Evolutionary conservation across 345 rosid species (phyloP), one percentile per base, ranked within the genome.

Genomic region (Reutealis trisperma): DNA sequence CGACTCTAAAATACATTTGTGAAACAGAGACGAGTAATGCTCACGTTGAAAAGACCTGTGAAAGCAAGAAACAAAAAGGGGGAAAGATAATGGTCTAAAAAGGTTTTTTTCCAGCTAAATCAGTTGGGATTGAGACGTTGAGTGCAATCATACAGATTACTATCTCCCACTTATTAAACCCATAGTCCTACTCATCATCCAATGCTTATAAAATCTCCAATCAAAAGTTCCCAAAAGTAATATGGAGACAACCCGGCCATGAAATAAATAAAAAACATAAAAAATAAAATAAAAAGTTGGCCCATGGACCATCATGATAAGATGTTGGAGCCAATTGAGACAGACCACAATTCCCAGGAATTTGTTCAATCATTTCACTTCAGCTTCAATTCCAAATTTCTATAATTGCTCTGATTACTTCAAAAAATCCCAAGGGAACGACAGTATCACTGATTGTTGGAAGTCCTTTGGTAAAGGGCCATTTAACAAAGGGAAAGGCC

Each of bases 271-370:
- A n/a, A n/a, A n/a, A n/a, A n/a, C n/a, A n/a, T 19, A 4, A 5
- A 18, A 16, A 16, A 55, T 4, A 60, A 8, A 61, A 3, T 2
- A 65, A 2, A 30, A 57, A 60, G 8, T 5, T 11, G 73, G 79
- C n/a, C 58, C 73, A 67, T 67, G 27, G 44, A 42, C 65, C 24
- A 67, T 41, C 78, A 75, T 55, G 51, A 22, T 66, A 62, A 54
- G 10, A 11, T 64, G 64, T 34, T 52, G 64, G 16, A 34, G 5
- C 70, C 72, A 6, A n/a, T 22, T 15, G 30, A 64, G 1, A 63
- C 41, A 63, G 0, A 41, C 60, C 69, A 74, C 27, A 14, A 64
- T 51, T 49, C 44, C 15, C 12, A 11, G 22, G 8, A 22, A 63
- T 47, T 44, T 19, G 16, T 14, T 54, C 52, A 57, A 63, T 71